Conservation (phyloP, 331 rosid species). For the Pyrus hybrid region DNA sequence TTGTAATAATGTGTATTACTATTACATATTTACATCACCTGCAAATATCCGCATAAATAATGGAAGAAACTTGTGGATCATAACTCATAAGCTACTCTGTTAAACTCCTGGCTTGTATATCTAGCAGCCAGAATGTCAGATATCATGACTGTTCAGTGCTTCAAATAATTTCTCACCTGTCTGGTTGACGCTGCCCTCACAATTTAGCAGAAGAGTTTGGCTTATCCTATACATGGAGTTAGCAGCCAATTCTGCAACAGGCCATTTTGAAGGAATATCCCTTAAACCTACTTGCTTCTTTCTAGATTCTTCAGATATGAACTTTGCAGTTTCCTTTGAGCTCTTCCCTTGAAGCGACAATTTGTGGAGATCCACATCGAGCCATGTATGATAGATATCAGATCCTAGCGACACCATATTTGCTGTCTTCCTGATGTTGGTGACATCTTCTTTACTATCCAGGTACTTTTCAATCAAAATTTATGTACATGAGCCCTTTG, state of each 20-base stretch:
- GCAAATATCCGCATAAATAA: background rate
- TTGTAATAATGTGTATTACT: background rate
- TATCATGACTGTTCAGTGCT: constrained; percentile 36
- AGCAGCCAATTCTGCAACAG: constrained; percentile 42
- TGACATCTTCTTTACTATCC: constrained; percentile 34
- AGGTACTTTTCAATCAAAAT: constrained; percentile 38
- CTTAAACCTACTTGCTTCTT: constrained; percentile 18
- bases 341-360: constrained; percentile 36
- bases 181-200: constrained; percentile 3
- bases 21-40: background rate
- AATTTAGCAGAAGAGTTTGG: constrained; percentile 40
- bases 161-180: constrained; percentile 31
- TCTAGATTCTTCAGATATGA: constrained; percentile 27
- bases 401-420: constrained; percentile 59
- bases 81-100: background rate
- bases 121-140: constrained; percentile 62
- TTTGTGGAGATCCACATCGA: constrained; percentile 53
- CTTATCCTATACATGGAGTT: constrained; percentile 79
- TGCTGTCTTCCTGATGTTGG: constrained; percentile 48
- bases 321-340: constrained; percentile 50
- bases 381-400: constrained; percentile 69
- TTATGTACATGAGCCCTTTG: constrained; percentile 50
- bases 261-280: constrained; percentile 59
- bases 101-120: background rate
- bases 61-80: background rate